A percentile compares a stretch with the other conserved stretches of the same genome.
These are phyloP conservation scores for Wickerhamiella bombiphila DNA, from an alignment of 805 yeast species.

Conservation along the genomic window DNA sequence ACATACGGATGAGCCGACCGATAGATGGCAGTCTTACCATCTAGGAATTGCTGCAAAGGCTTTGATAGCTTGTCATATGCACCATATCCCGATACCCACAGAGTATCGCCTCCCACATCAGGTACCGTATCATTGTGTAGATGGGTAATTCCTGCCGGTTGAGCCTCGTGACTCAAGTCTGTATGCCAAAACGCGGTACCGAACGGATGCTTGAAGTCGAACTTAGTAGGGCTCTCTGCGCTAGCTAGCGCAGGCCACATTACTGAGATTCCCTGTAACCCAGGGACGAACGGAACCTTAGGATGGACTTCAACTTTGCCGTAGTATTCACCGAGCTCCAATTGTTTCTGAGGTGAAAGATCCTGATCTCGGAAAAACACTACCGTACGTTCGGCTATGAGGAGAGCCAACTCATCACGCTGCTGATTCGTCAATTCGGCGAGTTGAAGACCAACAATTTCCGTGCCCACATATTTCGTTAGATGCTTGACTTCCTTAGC, in stretches of 20 bases:
- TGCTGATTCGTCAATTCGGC: conserved; percentile 30
- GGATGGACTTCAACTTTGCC: conserved; percentile 33
- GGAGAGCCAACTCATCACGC: conserved; percentile 33
- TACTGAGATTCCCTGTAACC: conserved; percentile 31
- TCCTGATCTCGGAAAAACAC: conserved; percentile 39
- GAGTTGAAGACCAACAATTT: conserved; percentile 34
- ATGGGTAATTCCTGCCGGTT: conserved; percentile 59
- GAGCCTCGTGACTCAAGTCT: conserved; percentile 62
- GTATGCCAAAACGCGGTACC: conserved; percentile 42
- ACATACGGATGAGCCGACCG: conserved; percentile 28
- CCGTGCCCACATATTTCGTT: conserved; percentile 37
- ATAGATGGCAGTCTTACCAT: conserved; percentile 50
- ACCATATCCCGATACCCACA: conserved; percentile 39
- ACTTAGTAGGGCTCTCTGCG: conserved; percentile 29
- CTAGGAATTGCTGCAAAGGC: conserved; percentile 32
- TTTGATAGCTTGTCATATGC: conserved; percentile 41
- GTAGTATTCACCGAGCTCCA: conserved; percentile 32
- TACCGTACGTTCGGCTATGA: conserved; percentile 36
- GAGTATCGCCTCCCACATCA: conserved; percentile 40
- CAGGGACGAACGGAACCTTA: conserved; percentile 21
- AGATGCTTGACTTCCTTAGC: conserved; percentile 30
- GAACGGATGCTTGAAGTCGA: conserved; percentile 20
- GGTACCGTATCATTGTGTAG: conserved; percentile 49
- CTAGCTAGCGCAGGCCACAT: conserved; percentile 31
- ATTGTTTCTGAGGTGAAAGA: conserved; percentile 29